Base-by-base conservation (phyloP, 305 asterid species). In the Fraxinus angustifolia region DNA sequence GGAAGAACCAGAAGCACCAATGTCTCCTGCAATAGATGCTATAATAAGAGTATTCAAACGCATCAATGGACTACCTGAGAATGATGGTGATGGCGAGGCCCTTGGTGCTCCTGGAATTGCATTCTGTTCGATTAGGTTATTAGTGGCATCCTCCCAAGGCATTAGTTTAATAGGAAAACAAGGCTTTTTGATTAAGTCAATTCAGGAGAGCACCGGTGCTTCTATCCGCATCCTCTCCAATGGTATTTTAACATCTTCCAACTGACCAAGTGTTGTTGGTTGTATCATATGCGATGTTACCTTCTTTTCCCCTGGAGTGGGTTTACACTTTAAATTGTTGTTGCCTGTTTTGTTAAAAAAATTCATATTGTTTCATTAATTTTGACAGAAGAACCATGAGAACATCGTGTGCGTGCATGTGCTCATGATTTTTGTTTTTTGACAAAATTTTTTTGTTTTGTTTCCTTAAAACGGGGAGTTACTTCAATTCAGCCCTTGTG, bases 131-230 rank as follows among this genome's bases (percentile, higher is more conserved):
- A 23, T 65, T 65, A 16, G 72, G 72, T 65, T 65, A 23, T 65
- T 65, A 65, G 72, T 65, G 31, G 72, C 72, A 8, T 23, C 72
- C n/a, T 65, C 72, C n/a, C 72, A 65, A 65, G 72, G 34, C 72
- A 23, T 65, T 26, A 65, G 72, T 65, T 21, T 65, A 65, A 65
- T 65, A 65, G 72, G 72, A 65, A 94, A 93, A 80, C 97, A 93
- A 87, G 98, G 98, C 79, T 90, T 93, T 72, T 53, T 91, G 81
- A 92, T 93, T 76, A 93, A 91, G 85, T 90, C 96, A 75, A 93
- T 94, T 82, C 97, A 92, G 89, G 97, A 93, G 82, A 86, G 82
- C 75, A 87, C 89, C 74, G 91, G 96, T 80, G 95, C 97, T 75
- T 86, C 96, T 65, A 90, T 92, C 45, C 91, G 97, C 76, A 90